phyloP scores from a whole-genome alignment of 192 early-diverging fungal genomes.

The Backusella parvicylindrica region DNA sequence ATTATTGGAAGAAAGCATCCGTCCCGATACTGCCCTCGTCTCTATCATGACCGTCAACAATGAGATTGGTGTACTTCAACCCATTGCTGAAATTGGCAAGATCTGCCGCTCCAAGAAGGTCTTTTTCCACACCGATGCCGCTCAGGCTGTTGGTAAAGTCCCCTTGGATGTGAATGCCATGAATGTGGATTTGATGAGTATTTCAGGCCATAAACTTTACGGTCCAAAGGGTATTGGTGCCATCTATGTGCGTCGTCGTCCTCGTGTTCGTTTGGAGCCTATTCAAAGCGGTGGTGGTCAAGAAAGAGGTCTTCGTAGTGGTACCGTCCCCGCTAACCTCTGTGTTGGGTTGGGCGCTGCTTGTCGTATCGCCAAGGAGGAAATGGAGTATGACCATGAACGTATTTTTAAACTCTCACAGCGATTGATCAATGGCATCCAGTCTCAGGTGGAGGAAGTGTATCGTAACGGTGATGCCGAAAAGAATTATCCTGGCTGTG shows the following conservation, averaged over 20 bases:
- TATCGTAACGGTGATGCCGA: slow-evolving; percentile 86
- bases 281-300: slow-evolving; percentile 93
- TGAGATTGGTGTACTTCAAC: slow-evolving; percentile 97
- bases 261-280: slow-evolving; percentile 89
- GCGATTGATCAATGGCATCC: slow-evolving; percentile 78
- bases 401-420: slow-evolving; percentile 71
- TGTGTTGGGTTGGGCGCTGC: slow-evolving; percentile 91
- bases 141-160: slow-evolving; percentile 95
- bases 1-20: slow-evolving; percentile 75
- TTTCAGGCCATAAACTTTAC: slow-evolving; percentile 96
- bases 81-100: slow-evolving; percentile 84
- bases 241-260: slow-evolving; percentile 87
- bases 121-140: slow-evolving; percentile 97
- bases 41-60: slow-evolving; percentile 98
- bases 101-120: slow-evolving; percentile 85
- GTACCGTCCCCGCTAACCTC: slow-evolving; percentile 89
- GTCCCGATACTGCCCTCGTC: slow-evolving; percentile 86
- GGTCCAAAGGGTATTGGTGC: slow-evolving; percentile 98
- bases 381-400: slow-evolving; percentile 81
- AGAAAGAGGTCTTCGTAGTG: slow-evolving; percentile 90
- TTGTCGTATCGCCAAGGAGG: slow-evolving; percentile 69
- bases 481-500: slow-evolving; percentile 80
- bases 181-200: slow-evolving; percentile 95
- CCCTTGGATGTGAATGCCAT: slow-evolving; percentile 87
- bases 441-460: slow-evolving; percentile 71